Percentiles rank a stretch among this genome's conserved stretches.
Evolutionary conservation across 1,139 yeast species (phyloP).

Genomic region (Debaryomyces psychrophilus): DNA sequence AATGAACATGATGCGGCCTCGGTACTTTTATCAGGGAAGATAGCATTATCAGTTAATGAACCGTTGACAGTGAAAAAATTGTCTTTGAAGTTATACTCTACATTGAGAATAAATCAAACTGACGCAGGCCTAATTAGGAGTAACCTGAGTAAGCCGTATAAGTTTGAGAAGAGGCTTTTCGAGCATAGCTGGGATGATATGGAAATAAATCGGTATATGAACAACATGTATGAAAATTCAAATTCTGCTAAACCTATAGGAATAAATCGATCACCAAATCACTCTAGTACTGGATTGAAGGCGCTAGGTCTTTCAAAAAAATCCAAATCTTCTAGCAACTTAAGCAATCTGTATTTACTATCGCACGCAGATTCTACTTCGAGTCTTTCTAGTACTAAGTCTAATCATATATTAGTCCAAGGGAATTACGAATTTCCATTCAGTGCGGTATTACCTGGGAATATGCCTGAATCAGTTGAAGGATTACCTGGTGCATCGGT

Average conservation of each 20-base stretch:
- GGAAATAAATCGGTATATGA: constrained; percentile 46
- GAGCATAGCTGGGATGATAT: constrained; percentile 78
- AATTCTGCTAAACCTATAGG: constrained; percentile 15
- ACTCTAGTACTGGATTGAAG: constrained; percentile 40
- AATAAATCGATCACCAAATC: constrained; percentile 27
- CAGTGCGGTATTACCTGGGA: constrained; percentile 82
- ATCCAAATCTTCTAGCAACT: constrained; percentile 37
- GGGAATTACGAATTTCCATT: constrained; percentile 95
- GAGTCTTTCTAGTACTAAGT: constrained; percentile 18
- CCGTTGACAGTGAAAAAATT: constrained; percentile 71
- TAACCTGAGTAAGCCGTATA: constrained; percentile 50
- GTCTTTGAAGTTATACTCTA: constrained; percentile 64
- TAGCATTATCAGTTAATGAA: constrained; percentile 76
- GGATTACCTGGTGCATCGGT: constrained; percentile 86
- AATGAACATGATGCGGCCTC: constrained; percentile 77
- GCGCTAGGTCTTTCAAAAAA: constrained; percentile 32
- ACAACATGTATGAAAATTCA: constrained; percentile 33
- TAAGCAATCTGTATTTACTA: constrained; percentile 20
- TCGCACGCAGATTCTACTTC: constrained; percentile 18
- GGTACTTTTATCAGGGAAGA: constrained; percentile 71
- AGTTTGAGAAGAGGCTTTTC: constrained; percentile 66
- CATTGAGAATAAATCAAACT: constrained; percentile 60
- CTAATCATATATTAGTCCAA: constrained; percentile 24
- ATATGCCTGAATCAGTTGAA: constrained; percentile 84
- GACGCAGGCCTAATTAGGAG: constrained; percentile 53